Percentiles rank a stretch among this genome's conserved stretches.
phyloP scores from a whole-genome alignment of 768 basidiomycete species.

The Wakefieldia striispora region DNA sequence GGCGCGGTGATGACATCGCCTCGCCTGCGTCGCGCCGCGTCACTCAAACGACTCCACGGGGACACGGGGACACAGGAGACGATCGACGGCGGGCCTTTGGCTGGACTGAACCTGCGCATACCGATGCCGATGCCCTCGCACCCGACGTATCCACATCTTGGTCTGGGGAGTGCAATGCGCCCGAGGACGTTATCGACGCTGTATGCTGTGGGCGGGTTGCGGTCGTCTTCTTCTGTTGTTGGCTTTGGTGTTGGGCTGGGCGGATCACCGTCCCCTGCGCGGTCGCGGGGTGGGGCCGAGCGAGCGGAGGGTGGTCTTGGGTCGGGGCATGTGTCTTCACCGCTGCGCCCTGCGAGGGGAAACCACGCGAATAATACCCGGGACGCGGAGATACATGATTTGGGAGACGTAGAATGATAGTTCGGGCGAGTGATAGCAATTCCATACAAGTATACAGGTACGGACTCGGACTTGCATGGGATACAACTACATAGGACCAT shows the following conservation, averaged over 20 bases:
- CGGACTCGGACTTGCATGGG: too few relatives aligned
- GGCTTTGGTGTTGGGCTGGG: slow-evolving; percentile 23
- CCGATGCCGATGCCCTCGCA: slow-evolving; percentile 47
- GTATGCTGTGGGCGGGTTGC: slow-evolving; percentile 61
- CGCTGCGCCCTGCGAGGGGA: background rate
- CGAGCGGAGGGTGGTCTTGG: background rate
- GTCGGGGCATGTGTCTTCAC: background rate
- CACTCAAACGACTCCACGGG: slow-evolving; percentile 29
- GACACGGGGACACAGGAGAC: slow-evolving; percentile 1
- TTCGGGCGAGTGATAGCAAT: too few relatives aligned
- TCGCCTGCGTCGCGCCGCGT: slow-evolving; percentile 48
- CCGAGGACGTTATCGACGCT: slow-evolving; percentile 57
- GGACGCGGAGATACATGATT: slow-evolving; percentile 3
- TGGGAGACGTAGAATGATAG: slow-evolving; percentile 24
- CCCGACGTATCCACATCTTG: slow-evolving; percentile 12
- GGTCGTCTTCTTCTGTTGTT: slow-evolving; percentile 36
- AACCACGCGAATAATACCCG: background rate
- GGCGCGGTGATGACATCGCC: slow-evolving; percentile 71
- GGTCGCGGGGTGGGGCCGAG: background rate
- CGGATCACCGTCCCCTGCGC: slow-evolving; percentile 12
- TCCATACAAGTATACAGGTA: too few relatives aligned
- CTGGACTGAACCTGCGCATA: slow-evolving; percentile 49
- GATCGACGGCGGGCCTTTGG: slow-evolving; percentile 34
- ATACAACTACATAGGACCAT: too few relatives aligned
- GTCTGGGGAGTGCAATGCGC: slow-evolving; percentile 23